These are phyloP conservation scores for Cenchrus fungigraminus DNA, from an alignment of 176 grass and related monocot genomes.

Conservation along the genomic window DNA sequence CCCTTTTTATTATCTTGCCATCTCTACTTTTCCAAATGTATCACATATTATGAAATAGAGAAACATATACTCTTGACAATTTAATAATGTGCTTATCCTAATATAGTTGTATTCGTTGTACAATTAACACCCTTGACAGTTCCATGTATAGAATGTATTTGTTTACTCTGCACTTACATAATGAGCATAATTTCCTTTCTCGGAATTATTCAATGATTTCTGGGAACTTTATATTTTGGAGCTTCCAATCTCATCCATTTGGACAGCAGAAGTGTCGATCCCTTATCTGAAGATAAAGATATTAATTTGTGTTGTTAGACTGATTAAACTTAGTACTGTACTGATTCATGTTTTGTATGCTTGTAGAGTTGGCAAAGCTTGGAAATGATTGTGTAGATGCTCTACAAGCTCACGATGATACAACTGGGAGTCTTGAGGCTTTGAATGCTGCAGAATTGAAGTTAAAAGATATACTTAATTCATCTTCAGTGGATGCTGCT, in stretches of 20 bases:
- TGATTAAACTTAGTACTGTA: neutral
- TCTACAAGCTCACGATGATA: constrained; percentile 78
- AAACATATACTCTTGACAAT: neutral
- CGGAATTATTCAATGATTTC: neutral
- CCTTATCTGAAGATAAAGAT: neutral
- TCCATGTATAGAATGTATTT: neutral
- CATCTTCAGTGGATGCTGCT: constrained; percentile 62
- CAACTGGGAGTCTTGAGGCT: constrained; percentile 62
- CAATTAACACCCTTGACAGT: neutral
- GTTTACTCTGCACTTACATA: neutral
- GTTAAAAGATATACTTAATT: constrained; percentile 85
- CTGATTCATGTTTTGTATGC: constrained; percentile 20
- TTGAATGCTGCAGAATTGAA: constrained; percentile 74
- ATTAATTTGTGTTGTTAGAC: neutral
- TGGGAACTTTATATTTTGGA: neutral
- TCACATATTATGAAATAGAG: neutral
- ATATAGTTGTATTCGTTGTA: neutral
- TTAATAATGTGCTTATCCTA: constrained; percentile 6
- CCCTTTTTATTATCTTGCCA: neutral
- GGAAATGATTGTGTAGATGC: constrained; percentile 87
- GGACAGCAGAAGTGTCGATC: neutral
- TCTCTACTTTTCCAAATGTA: neutral
- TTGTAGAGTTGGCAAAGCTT: constrained; percentile 71
- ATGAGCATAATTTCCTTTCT: neutral
- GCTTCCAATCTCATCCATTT: neutral